Conservation (phyloP, 1,284 basidiomycete species). For the Athelia psychrophila region DNA sequence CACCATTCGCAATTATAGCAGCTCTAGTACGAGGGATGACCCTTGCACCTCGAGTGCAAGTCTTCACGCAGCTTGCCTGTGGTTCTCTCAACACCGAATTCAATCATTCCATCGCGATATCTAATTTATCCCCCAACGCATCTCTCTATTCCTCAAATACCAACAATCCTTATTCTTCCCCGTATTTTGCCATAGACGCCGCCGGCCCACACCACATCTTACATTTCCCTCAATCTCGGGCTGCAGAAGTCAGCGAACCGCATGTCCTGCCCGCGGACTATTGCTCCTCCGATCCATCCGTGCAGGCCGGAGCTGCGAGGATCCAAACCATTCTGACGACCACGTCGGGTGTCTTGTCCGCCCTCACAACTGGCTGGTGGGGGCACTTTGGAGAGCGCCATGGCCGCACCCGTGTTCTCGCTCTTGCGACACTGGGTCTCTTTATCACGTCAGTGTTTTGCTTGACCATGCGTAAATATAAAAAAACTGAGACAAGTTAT, state of each 20-base stretch:
- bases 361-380: constrained; percentile 88
- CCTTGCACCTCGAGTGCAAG: constrained; percentile 70
- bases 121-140: constrained; percentile 8
- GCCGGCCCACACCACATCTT: constrained; percentile 8
- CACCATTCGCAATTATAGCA: constrained; percentile 68
- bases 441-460: too few species aligned
- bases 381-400: constrained; percentile 76
- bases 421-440: constrained; percentile 63
- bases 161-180: background rate
- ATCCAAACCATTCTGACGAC: constrained; percentile 73
- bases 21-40: constrained; percentile 78
- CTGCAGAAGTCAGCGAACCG: constrained; percentile 45
- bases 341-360: constrained; percentile 79
- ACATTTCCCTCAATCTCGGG: constrained; percentile 25
- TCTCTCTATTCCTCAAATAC: constrained; percentile 12
- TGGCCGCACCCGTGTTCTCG: constrained; percentile 67
- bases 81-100: constrained; percentile 47
- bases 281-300: constrained; percentile 61
- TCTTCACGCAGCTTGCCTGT: constrained; percentile 76
- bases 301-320: constrained; percentile 64
- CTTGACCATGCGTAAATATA: constrained; percentile 7
- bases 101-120: constrained; percentile 34
- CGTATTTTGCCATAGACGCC: constrained; percentile 16
- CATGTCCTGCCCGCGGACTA: constrained; percentile 45
- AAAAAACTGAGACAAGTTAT: constrained; percentile 6